phyloP scores from a whole-genome alignment of 2,329 filamentous ascomycete species.

The Aspergillus sp. region DNA sequence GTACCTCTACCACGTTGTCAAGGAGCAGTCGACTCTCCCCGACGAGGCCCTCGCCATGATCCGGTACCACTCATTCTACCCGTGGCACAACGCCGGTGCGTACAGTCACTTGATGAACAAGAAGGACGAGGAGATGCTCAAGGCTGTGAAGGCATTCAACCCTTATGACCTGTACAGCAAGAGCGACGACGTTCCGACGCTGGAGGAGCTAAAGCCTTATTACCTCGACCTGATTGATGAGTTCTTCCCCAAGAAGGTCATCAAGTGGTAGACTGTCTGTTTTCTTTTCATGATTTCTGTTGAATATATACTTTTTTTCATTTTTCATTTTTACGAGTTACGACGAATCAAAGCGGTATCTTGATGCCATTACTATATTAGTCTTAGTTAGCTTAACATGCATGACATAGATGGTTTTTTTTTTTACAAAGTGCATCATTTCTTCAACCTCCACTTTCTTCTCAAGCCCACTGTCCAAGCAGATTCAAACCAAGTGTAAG shows the following conservation, averaged over 20 bases:
- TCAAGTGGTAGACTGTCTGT: constrained; percentile 62
- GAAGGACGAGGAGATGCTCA: constrained; percentile 76
- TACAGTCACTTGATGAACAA: constrained; percentile 82
- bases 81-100: constrained; percentile 81
- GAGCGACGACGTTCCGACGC: constrained; percentile 75
- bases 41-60: constrained; percentile 88
- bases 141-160: constrained; percentile 82
- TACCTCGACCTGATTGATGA: constrained; percentile 74
- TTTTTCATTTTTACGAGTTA: constrained; percentile 2
- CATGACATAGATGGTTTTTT: background rate
- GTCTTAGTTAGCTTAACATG: background rate
- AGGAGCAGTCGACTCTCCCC: constrained; percentile 76
- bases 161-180: constrained; percentile 92
- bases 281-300: background rate
- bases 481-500: too few species aligned
- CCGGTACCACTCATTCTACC: constrained; percentile 88
- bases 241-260: constrained; percentile 67
- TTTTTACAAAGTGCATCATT: background rate
- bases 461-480: too few species aligned
- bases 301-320: background rate
- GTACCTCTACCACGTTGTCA: constrained; percentile 72
- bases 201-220: constrained; percentile 77
- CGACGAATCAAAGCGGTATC: background rate
- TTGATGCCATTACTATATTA: background rate
- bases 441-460: too few species aligned